Percentiles rank a stretch among this genome's conserved stretches.
Evolutionary conservation across 2,329 filamentous ascomycete species (phyloP).

Genomic region (Didymosphaeria variabile): DNA sequence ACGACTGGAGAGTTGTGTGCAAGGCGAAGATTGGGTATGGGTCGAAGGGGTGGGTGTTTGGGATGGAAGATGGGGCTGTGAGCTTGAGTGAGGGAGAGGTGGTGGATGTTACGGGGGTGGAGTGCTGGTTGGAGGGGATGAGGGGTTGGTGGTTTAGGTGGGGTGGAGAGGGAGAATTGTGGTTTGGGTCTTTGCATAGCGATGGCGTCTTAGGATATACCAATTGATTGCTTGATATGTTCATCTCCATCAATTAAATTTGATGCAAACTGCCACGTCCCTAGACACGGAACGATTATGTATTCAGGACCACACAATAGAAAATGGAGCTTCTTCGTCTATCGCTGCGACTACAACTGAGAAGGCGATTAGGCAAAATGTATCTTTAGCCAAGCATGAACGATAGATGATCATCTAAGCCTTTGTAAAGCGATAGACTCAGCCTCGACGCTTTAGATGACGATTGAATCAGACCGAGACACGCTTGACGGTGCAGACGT

Average conservation of each 20-base stretch:
- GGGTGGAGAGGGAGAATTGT: too few species aligned
- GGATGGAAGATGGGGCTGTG: conserved; percentile 19
- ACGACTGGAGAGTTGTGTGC: conserved; percentile 25
- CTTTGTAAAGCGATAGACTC: neutral
- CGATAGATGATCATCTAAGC: neutral
- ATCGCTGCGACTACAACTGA: too few species aligned
- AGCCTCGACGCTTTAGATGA: neutral
- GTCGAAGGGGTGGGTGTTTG: conserved; percentile 20
- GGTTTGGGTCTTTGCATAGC: too few species aligned
- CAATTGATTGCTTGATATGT: too few species aligned
- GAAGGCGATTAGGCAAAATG: too few species aligned
- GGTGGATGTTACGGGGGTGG: conserved; percentile 27
- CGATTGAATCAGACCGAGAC: neutral
- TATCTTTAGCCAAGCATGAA: neutral
- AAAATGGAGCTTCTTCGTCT: neutral
- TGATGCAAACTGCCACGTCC: too few species aligned
- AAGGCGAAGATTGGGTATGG: conserved; percentile 20
- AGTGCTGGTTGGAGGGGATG: conserved; percentile 17
- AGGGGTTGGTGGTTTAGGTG: conserved; percentile 2
- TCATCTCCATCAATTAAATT: too few species aligned
- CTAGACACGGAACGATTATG: neutral
- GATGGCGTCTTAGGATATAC: too few species aligned
- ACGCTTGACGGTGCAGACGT: neutral
- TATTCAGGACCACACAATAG: neutral
- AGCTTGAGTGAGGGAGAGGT: conserved; percentile 19